Evolutionary conservation across 768 basidiomycete genomes (phyloP).

Genomic region (Mycena epipterygia): DNA sequence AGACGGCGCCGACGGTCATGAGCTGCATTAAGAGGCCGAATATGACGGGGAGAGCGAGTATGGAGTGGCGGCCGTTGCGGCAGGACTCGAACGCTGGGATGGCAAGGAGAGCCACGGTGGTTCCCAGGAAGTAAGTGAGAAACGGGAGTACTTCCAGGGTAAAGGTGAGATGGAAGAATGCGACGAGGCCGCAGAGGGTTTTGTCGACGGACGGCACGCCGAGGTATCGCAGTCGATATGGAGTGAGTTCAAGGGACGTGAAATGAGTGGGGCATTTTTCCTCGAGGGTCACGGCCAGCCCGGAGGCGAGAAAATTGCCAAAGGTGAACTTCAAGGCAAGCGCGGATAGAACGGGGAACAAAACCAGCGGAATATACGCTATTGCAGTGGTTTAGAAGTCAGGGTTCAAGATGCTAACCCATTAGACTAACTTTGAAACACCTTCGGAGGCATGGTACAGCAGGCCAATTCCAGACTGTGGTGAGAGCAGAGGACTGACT

Average conservation of each 20-base stretch:
- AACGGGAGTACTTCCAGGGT: conserved; percentile 44
- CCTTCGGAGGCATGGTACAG: conserved; percentile 15
- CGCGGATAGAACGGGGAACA: conserved; percentile 56
- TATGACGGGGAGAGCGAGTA: conserved; percentile 57
- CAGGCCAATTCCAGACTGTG: no score
- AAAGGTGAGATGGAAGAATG: conserved; percentile 63
- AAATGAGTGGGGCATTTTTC: conserved; percentile 47
- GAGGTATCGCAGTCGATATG: conserved; percentile 58
- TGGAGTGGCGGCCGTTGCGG: conserved; percentile 49
- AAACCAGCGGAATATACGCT: conserved; percentile 42
- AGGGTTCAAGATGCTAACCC: neutral
- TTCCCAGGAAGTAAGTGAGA: conserved; percentile 54
- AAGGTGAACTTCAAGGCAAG: conserved; percentile 51
- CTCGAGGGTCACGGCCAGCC: conserved; percentile 42
- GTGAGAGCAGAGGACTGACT: no score
- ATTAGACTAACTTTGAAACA: conserved; percentile 2
- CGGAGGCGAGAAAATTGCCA: conserved; percentile 48
- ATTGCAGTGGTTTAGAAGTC: neutral
- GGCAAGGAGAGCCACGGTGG: conserved; percentile 51
- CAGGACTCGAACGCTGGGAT: conserved; percentile 61
- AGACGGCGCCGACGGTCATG: conserved; percentile 61
- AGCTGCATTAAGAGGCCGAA: conserved; percentile 51
- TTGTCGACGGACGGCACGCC: conserved; percentile 51
- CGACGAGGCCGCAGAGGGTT: conserved; percentile 58
- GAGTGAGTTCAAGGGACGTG: conserved; percentile 28